These are phyloP conservation scores for Sisymbrium altissimum DNA, from an alignment of 345 rosid genomes.

Conservation along the genomic window DNA sequence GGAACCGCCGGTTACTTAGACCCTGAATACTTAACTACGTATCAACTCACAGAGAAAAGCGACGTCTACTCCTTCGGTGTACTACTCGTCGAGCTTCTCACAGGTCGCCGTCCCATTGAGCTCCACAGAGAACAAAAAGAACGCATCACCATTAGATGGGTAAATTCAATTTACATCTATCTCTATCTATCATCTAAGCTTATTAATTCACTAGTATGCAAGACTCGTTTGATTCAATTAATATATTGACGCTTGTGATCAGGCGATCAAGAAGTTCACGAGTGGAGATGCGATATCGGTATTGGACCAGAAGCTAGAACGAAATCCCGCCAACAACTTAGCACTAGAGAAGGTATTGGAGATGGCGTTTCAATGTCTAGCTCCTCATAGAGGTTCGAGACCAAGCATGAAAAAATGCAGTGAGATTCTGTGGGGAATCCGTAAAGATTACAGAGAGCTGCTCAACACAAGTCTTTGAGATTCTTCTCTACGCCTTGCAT, in stretches of 20 bases:
- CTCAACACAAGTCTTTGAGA: constrained; percentile 32
- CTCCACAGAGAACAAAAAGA: constrained; percentile 64
- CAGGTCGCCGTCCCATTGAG: constrained; percentile 90
- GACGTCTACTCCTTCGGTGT: constrained; percentile 96
- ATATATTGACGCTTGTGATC: constrained; percentile 29
- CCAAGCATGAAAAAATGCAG: constrained; percentile 83
- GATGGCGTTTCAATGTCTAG: constrained; percentile 71
- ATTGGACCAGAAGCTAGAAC: constrained; percentile 73
- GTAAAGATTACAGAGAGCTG: constrained; percentile 71
- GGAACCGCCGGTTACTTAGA: constrained; percentile 97
- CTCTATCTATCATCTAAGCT: neutral
- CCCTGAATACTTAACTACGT: constrained; percentile 82
- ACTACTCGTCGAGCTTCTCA: constrained; percentile 66
- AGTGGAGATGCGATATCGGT: constrained; percentile 56
- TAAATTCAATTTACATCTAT: neutral
- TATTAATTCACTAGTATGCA: neutral
- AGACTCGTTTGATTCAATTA: neutral
- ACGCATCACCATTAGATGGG: constrained; percentile 85
- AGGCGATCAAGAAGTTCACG: constrained; percentile 74
- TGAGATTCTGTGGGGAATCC: constrained; percentile 83
- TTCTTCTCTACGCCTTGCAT: neutral
- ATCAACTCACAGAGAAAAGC: constrained; percentile 90
- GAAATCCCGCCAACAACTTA: constrained; percentile 41
- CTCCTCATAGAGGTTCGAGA: constrained; percentile 62
- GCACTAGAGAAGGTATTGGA: constrained; percentile 72